Evolutionary conservation across 2,329 filamentous ascomycete genomes (phyloP).

Genomic region (Tolypocladium sp.): DNA sequence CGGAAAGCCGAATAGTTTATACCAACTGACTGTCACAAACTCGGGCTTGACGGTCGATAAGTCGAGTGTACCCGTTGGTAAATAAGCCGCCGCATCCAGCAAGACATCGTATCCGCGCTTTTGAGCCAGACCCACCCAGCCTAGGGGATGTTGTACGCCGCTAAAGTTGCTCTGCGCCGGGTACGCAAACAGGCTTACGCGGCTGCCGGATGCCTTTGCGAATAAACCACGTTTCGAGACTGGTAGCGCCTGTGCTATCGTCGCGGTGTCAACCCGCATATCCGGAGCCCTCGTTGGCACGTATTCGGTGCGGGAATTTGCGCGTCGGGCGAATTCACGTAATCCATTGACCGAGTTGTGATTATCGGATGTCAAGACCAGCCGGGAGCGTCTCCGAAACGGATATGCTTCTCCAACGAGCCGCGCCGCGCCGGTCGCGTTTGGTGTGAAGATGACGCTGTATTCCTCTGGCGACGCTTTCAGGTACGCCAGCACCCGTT

Average conservation of each 20-base stretch:
- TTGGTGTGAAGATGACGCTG: conserved; percentile 28
- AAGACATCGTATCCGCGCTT: conserved; percentile 27
- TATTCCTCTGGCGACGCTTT: conserved; percentile 27
- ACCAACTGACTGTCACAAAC: conserved; percentile 29
- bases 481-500: conserved; percentile 21
- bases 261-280: conserved; percentile 16
- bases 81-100: conserved; percentile 29
- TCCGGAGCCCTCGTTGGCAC: conserved; percentile 17
- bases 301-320: conserved; percentile 17
- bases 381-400: conserved; percentile 13
- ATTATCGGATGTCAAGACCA: conserved; percentile 30
- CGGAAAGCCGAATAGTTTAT: conserved; percentile 32
- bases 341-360: conserved; percentile 33
- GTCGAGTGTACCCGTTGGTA: conserved; percentile 26
- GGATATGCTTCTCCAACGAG: conserved; percentile 30
- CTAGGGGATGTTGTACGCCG: conserved; percentile 30
- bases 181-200: conserved; percentile 30
- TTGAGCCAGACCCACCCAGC: conserved; percentile 25
- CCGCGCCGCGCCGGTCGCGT: conserved; percentile 27
- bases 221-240: not conserved
- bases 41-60: conserved; percentile 24
- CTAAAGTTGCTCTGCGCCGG: conserved; percentile 37
- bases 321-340: conserved; percentile 22
- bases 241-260: conserved; percentile 8
- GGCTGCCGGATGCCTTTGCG: not conserved